Base-by-base conservation (phyloP, 176 grass and related monocot species). In the Cenchrus fungigraminus region DNA sequence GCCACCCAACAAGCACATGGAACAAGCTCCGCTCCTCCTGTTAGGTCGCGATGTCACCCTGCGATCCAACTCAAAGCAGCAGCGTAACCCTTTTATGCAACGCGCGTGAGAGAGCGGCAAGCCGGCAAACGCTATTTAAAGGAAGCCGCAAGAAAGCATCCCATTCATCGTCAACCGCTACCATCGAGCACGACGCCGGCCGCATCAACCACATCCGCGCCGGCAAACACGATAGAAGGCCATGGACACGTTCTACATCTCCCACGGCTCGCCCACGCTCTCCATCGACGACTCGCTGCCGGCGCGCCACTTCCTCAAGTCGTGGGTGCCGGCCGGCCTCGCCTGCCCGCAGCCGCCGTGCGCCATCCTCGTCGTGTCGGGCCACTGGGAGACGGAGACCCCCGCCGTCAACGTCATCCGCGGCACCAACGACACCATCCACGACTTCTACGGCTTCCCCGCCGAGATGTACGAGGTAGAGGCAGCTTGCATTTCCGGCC, bases 241-340 rank as follows among this genome's bases (percentile, higher is more conserved):
- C 45, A 46, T 46, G 45, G 92, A 98, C 37, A 40, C 37, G 37
- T 40, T 40, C 37, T 40, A 40, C 37, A 40, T 40, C 37, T 40
- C 37, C 37, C 37, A 40, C 37, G 37, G 37, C 37, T 40, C 37
- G 37, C 37, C 37, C 37, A 40, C 37, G 37, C 37, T 40, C 37
- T 40, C 37, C 37, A 4, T 40, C 37, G 37, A 40, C 37, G 37
- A 40, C 0, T 59, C 90, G 13, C 15, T 98, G 19, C 83, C 86
- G 55, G 92, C 87, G 79, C 86, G 91, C n/a, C 68, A 16, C 47
- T 98, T 98, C 89, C 76, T 98, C 70, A 11, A 83, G 85, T 95
- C 95, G 29, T 95, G 92, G 92, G 54, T 74, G 8, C 87, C 90
- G 69, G 46, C 89, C 77, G 28, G 28, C 5, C 15, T 65, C 44